A percentile compares a stretch with the other conserved stretches of the same genome.
phyloP scores from a whole-genome alignment of 2,329 filamentous ascomycete genomes.

The Alternaria novae-zelandiae region DNA sequence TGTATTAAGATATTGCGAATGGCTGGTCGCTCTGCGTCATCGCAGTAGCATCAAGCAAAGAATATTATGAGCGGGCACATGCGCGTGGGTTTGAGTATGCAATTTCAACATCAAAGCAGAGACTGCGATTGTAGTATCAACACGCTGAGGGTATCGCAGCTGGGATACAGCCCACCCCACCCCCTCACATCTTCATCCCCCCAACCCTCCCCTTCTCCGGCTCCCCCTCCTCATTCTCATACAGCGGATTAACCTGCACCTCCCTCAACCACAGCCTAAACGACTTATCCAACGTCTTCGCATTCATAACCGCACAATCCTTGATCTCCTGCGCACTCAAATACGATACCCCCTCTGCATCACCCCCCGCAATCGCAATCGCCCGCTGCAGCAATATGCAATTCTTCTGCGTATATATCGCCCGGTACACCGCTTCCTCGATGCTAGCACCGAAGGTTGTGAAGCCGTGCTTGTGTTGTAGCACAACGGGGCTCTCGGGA shows the following conservation, averaged over 20 bases:
- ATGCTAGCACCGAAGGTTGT: constrained; percentile 47
- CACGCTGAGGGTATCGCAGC: no score
- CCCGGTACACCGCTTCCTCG: constrained; percentile 51
- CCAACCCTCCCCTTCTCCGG: constrained; percentile 30
- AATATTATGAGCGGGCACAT: no score
- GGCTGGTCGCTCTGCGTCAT: no score
- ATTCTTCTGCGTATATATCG: constrained; percentile 49
- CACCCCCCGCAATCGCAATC: constrained; percentile 35
- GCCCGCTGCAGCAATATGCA: constrained; percentile 45
- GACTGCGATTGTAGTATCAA: no score
- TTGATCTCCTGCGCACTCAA: constrained; percentile 46
- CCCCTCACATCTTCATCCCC: constrained; percentile 29
- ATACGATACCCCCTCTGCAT: constrained; percentile 34
- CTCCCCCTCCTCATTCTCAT: constrained; percentile 45
- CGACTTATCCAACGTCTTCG: constrained; percentile 43
- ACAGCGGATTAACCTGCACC: constrained; percentile 44
- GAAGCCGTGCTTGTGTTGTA: constrained; percentile 55
- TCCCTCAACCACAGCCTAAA: constrained; percentile 52
- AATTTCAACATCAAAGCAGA: no score
- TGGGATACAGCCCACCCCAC: no score
- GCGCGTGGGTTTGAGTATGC: no score
- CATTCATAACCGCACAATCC: constrained; percentile 43
- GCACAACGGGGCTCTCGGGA: constrained; percentile 31
- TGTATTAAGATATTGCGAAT: no score
- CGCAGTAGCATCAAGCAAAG: no score